These are phyloP conservation scores for Corymbia maculata DNA, from an alignment of 345 rosid species.

Conservation along the genomic window DNA sequence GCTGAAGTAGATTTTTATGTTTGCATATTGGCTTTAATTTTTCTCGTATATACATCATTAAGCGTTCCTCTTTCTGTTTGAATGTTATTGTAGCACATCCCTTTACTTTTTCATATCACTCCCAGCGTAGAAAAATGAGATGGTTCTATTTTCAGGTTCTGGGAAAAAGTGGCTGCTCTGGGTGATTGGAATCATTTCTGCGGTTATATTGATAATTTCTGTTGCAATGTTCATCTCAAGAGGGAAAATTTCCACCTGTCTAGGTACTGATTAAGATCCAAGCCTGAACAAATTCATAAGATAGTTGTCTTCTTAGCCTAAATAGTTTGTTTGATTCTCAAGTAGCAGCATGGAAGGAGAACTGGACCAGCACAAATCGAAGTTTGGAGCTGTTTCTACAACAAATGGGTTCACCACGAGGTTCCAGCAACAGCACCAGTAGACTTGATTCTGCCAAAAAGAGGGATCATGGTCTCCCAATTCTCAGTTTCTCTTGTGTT, in stretches of 20 bases:
- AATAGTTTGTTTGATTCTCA: not conserved
- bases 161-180: not conserved
- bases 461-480: not conserved
- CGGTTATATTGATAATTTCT: not conserved
- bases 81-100: not conserved
- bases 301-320: not conserved
- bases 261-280: not conserved
- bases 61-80: not conserved
- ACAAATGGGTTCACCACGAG: not conserved
- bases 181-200: not conserved
- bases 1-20: not conserved
- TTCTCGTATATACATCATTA: not conserved
- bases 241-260: not conserved
- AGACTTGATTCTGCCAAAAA: not conserved
- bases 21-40: not conserved
- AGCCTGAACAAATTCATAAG: not conserved
- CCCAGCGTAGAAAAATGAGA: not conserved
- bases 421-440: not conserved
- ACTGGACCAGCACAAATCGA: not conserved
- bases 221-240: not conserved
- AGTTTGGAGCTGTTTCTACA: not conserved
- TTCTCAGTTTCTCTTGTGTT: not conserved
- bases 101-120: not conserved
- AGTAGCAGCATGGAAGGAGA: not conserved
- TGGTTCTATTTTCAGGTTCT: not conserved